Conservation (phyloP, 2,329 filamentous ascomycete genomes). For the Apiospora aurea region DNA sequence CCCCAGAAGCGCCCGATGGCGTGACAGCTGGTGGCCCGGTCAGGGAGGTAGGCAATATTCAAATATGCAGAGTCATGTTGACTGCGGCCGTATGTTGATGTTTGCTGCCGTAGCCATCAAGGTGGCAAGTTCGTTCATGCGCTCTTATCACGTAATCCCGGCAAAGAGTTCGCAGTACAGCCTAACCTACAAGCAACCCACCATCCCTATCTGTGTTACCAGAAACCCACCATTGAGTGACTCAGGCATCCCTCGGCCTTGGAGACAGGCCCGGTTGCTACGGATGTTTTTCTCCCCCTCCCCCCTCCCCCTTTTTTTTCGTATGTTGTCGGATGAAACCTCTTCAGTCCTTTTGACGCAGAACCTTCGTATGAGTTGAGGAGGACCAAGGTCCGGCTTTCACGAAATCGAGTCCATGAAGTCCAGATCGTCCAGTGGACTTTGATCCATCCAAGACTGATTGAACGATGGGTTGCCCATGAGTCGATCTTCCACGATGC, state of each 20-base stretch:
- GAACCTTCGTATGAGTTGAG: background rate
- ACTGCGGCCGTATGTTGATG: background rate
- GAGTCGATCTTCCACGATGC: background rate
- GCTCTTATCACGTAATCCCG: slow-evolving; percentile 10
- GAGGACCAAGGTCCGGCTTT: background rate
- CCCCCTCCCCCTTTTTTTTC: no score
- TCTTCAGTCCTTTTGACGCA: background rate
- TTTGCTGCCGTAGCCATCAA: slow-evolving; percentile 7
- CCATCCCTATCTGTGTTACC: slow-evolving; percentile 11
- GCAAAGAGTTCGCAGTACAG: background rate
- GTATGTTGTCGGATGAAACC: background rate
- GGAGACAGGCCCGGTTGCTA: background rate
- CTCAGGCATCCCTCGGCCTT: background rate
- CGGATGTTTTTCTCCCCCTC: no score
- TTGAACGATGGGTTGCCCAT: slow-evolving; percentile 7
- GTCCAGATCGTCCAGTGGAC: slow-evolving; percentile 26
- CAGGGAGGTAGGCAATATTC: background rate
- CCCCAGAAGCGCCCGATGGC: background rate
- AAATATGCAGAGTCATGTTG: background rate
- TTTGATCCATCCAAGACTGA: slow-evolving; percentile 23
- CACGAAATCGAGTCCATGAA: slow-evolving; percentile 17
- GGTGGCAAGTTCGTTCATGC: background rate
- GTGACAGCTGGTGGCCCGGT: background rate
- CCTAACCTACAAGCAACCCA: background rate
- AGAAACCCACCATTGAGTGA: background rate